A percentile compares a stretch with the other conserved stretches of the same genome.
phyloP scores from a whole-genome alignment of 2,329 filamentous ascomycete species.

The Aspergillus piperis region DNA sequence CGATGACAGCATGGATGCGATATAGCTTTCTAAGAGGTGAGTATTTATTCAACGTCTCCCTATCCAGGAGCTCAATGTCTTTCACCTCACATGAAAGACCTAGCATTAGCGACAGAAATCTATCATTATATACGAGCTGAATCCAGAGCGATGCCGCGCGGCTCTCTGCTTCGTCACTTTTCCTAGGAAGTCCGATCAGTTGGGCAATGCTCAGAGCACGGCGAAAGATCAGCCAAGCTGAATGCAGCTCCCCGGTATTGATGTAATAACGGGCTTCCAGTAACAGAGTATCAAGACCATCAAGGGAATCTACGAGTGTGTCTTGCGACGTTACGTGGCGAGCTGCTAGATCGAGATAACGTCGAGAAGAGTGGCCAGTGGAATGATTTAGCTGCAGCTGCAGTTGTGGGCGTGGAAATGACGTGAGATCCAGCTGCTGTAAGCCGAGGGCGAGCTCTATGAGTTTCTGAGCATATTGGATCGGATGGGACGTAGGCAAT shows the following conservation, averaged over 20 bases:
- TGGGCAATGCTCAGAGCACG: neutral
- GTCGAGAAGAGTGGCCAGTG: neutral
- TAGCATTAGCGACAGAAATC: slow-evolving; percentile 4
- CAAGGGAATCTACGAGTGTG: neutral
- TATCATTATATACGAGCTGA: slow-evolving; percentile 6
- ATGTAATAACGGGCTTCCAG: slow-evolving; percentile 6
- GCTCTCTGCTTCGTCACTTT: neutral
- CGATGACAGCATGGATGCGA: neutral
- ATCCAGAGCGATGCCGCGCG: neutral
- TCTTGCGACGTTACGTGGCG: slow-evolving; percentile 2
- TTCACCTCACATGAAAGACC: neutral
- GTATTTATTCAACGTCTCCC: neutral
- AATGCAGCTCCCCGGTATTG: neutral
- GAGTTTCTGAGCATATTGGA: slow-evolving; percentile 2
- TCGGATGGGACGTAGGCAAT: neutral
- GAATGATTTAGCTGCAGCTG: neutral
- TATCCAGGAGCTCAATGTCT: neutral
- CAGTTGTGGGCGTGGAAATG: neutral
- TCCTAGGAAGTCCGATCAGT: neutral
- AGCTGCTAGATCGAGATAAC: neutral
- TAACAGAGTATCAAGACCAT: slow-evolving; percentile 5
- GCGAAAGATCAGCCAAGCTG: neutral
- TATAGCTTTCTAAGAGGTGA: neutral
- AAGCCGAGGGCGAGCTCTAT: slow-evolving; percentile 5
- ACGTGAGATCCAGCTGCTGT: slow-evolving; percentile 1